A percentile compares a stretch with the other conserved stretches of the same genome.
phyloP scores from a whole-genome alignment of 768 basidiomycete genomes.

The Lentinula guzmanii region DNA sequence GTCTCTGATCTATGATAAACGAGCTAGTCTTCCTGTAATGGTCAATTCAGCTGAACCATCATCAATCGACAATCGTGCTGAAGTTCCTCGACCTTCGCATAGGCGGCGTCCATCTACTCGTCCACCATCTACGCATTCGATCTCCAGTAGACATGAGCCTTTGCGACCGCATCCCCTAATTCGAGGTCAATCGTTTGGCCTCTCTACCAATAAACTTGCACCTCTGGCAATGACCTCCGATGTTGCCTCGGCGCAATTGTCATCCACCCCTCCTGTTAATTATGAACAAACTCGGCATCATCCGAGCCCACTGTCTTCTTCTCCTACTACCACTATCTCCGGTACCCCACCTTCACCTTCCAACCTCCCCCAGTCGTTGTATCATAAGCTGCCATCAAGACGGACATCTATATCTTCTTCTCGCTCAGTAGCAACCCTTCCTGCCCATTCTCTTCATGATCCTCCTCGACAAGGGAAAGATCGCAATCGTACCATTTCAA shows the following conservation, averaged over 20 bases:
- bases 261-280: constrained; percentile 28
- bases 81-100: constrained; percentile 23
- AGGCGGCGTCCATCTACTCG: constrained; percentile 41
- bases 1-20: neutral
- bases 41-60: constrained; percentile 33
- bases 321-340: constrained; percentile 9
- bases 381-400: constrained; percentile 26
- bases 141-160: constrained; percentile 26
- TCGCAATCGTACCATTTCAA: constrained; percentile 50
- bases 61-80: constrained; percentile 26
- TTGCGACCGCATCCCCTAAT: constrained; percentile 75
- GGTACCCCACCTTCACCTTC: constrained; percentile 19
- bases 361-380: constrained; percentile 30
- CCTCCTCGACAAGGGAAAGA: constrained; percentile 24
- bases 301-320: constrained; percentile 19
- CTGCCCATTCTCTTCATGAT: constrained; percentile 31
- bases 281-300: constrained; percentile 19
- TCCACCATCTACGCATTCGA: constrained; percentile 60
- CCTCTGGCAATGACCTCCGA: constrained; percentile 43
- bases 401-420: constrained; percentile 55
- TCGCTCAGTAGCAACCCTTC: constrained; percentile 54
- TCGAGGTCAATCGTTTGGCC: constrained; percentile 64
- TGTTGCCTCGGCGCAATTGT: constrained; percentile 22
- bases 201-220: constrained; percentile 38
- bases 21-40: neutral